Evolutionary conservation across 1,284 basidiomycete species (phyloP), one percentile per base, ranked within the genome.

Genomic region (Rhodotorula sp.): DNA sequence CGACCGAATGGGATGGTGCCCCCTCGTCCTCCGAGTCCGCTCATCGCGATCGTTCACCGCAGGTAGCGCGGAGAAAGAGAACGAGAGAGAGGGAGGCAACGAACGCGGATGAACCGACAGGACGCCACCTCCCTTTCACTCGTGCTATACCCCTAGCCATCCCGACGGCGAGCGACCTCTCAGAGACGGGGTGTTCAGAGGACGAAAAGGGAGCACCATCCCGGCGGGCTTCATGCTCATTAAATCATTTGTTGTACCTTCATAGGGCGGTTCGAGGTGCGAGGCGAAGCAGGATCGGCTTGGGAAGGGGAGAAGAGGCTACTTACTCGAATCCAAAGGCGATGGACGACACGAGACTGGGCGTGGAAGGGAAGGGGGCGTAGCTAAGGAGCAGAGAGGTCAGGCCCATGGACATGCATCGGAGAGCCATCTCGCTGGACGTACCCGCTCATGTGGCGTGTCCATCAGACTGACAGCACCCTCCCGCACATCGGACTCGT

Each of bases 161-260:
- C 46, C 20, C 46, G 46, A 48, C 46, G 24, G 24, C 18, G 46
- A 48, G 24, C 46, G 46, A 24, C 46, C 46, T 5, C 12, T 20
- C 26, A n/a, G 53, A 29, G 53, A 54, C 53, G 26, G n/a, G 53
- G 37, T 37, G 51, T 29, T 26, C 53, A 26, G 26, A 26, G 29
- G 53, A 26, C n/a, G n/a, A 30, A 17, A n/a, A n/a, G 10, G 26
- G 14, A 18, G 29, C 12, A 20, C 20, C 46, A 22, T 24, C 26
- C 51, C 22, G n/a, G 57, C 24, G 29, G 37, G 57, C 10, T 58
- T 62, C 61, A 42, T 53, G 53, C 67, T 68, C 67, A 68, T 68
- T 68, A 68, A 68, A 68, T 68, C 67, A 61, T 67, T 54, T 66
- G n/a, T 55, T 64, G 49, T 64, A 45, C 67, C 62, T 51, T 68